These are phyloP conservation scores for Aegilops speltoides DNA, from an alignment of 176 grass and related monocot species.

Conservation along the genomic window DNA sequence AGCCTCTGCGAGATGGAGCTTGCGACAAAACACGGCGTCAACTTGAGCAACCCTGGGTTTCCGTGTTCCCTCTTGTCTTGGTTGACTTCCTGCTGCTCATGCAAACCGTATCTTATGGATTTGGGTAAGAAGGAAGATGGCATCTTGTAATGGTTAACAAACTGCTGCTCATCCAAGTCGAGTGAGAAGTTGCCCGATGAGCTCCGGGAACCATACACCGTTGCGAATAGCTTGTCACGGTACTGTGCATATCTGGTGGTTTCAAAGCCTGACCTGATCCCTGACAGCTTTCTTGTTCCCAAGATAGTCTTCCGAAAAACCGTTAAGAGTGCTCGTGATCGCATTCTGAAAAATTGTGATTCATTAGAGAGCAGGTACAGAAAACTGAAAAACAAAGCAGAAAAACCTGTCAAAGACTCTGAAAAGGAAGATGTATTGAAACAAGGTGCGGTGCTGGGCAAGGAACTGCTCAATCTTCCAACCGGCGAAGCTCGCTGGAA, in stretches of 20 bases:
- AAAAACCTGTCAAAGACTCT: no score
- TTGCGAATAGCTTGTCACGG: constrained; percentile 33
- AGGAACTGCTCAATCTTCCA: background rate
- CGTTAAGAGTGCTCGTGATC: background rate
- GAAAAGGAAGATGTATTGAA: background rate
- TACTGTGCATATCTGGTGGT: constrained; percentile 49
- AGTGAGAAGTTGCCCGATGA: background rate
- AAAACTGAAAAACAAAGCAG: background rate
- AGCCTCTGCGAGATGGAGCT: background rate
- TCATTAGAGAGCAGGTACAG: background rate
- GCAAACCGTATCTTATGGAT: background rate
- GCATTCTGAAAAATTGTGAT: background rate
- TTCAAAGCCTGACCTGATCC: constrained; percentile 33
- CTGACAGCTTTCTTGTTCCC: constrained; percentile 13
- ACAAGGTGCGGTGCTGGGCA: constrained; percentile 23
- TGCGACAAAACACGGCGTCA: background rate
- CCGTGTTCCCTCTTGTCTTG: background rate
- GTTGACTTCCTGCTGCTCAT: background rate
- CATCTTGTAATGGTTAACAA: background rate
- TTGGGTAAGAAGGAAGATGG: no score
- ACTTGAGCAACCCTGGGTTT: background rate
- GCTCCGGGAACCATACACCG: background rate
- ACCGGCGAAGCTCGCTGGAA: background rate
- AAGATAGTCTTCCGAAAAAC: background rate
- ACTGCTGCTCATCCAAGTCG: background rate